A percentile compares a stretch with the other conserved stretches of the same genome.
Conservation (phyloP, 169 alveolate genomes). For the Plasmodium yoelii region DNA sequence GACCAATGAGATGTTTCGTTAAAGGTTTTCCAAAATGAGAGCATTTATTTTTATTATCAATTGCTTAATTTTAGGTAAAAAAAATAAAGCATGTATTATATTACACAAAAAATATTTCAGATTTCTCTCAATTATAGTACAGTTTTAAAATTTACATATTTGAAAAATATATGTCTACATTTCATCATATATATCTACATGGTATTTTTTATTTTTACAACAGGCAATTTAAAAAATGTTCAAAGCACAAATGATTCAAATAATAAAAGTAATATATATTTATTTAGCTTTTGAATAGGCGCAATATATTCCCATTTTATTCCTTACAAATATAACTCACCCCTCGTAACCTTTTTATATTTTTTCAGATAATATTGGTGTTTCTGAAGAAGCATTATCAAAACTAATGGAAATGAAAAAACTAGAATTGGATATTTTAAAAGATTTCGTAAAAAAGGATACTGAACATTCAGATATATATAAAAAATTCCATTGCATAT, state of each 20-base stretch:
- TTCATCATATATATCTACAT: too few relatives aligned
- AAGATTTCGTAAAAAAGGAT: constrained; percentile 42
- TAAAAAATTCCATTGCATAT: constrained; percentile 56
- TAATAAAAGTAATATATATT: constrained; percentile 28
- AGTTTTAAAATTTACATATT: too few relatives aligned
- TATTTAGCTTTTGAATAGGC: background rate
- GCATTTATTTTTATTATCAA: constrained; percentile 30
- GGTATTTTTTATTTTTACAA: background rate
- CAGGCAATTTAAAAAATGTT: constrained; percentile 43
- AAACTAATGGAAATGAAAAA: constrained; percentile 57
- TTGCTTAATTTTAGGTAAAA: constrained; percentile 60
- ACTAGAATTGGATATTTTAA: constrained; percentile 54
- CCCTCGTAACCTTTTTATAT: background rate
- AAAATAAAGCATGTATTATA: background rate
- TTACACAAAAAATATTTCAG: background rate
- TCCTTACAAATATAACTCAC: background rate
- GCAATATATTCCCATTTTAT: background rate
- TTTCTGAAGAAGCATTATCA: constrained; percentile 51
- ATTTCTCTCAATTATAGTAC: background rate
- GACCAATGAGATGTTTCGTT: constrained; percentile 44
- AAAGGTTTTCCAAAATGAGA: constrained; percentile 48
- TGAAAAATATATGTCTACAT: too few relatives aligned
- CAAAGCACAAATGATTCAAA: constrained; percentile 18
- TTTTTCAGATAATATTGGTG: constrained; percentile 35
- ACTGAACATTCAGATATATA: constrained; percentile 22